Percentiles rank a stretch among this genome's conserved stretches.
Evolutionary conservation across 2,329 filamentous ascomycete species (phyloP).

Genomic region (Mycosphaerelloides madeirae): DNA sequence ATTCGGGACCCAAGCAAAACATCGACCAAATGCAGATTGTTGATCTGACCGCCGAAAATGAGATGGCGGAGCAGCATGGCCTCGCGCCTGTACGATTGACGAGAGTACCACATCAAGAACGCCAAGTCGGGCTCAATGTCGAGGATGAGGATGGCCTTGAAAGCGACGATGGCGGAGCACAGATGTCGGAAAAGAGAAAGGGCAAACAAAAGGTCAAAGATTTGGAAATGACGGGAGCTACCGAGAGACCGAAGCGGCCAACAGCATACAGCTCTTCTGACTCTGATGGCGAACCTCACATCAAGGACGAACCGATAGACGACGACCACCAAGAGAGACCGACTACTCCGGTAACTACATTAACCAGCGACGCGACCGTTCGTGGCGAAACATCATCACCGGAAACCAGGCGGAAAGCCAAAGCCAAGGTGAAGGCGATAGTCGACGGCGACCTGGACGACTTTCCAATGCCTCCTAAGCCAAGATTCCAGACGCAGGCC

Average conservation of each 20-base stretch:
- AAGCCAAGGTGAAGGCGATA: constrained; percentile 16
- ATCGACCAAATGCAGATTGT: constrained; percentile 56
- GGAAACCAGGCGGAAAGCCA: constrained; percentile 29
- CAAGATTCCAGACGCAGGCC: constrained; percentile 49
- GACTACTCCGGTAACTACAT: constrained; percentile 17
- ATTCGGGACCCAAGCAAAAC: constrained; percentile 45
- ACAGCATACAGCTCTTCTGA: constrained; percentile 36
- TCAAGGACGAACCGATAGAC: constrained; percentile 54
- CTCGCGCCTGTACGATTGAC: constrained; percentile 53
- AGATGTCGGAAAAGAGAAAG: constrained; percentile 27
- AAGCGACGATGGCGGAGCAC: constrained; percentile 15
- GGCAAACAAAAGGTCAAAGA: constrained; percentile 39
- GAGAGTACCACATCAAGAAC: constrained; percentile 53
- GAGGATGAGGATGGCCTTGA: constrained; percentile 27
- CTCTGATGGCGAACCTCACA: constrained; percentile 32
- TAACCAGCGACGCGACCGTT: constrained; percentile 7
- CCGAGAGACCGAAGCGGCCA: constrained; percentile 40
- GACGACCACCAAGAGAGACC: constrained; percentile 36
- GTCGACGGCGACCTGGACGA: constrained; percentile 15
- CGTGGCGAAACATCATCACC: constrained; percentile 31
- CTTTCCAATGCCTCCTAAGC: constrained; percentile 28
- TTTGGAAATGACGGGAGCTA: constrained; percentile 39
- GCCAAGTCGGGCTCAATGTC: constrained; percentile 47
- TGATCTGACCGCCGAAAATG: constrained; percentile 47
- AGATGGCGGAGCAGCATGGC: constrained; percentile 26